Evolutionary conservation across 257 asterid genomes (phyloP).

Genomic region (Solanum chmielewskii): DNA sequence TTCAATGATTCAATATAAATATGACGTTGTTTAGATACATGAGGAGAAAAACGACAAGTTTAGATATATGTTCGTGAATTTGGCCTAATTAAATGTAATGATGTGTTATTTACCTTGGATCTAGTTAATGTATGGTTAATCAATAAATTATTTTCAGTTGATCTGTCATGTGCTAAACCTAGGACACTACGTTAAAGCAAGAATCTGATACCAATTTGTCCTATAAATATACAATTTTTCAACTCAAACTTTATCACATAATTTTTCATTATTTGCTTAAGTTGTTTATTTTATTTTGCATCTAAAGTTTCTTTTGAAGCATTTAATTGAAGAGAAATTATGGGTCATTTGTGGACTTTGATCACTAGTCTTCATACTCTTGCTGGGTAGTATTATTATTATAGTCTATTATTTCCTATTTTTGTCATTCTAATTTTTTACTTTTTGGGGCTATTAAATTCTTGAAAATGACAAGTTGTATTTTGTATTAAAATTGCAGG

Average conservation of each 20-base stretch:
- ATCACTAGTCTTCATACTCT: slow-evolving; percentile 15
- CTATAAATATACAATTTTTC: neutral
- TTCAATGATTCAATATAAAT: too few relatives aligned
- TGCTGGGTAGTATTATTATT: slow-evolving; percentile 15
- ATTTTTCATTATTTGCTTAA: neutral
- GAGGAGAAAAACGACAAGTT: too few relatives aligned
- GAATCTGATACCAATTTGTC: neutral
- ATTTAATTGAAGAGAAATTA: neutral
- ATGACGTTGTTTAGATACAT: too few relatives aligned
- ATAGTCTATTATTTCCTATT: neutral
- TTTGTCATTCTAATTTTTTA: neutral
- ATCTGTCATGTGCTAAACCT: slow-evolving; percentile 1
- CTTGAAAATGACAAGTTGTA: neutral
- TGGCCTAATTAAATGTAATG: neutral
- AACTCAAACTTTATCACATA: neutral
- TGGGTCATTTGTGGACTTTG: slow-evolving; percentile 30
- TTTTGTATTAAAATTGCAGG: slow-evolving; percentile 13
- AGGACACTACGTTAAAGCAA: neutral
- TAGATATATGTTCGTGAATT: too few relatives aligned
- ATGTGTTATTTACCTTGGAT: neutral
- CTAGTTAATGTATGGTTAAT: neutral
- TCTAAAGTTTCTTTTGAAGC: neutral
- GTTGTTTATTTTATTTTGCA: too few relatives aligned
- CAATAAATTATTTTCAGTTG: neutral
- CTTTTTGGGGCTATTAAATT: neutral